Evolutionary conservation across 2,329 filamentous ascomycete species (phyloP), one percentile per base, ranked within the genome.

Genomic region (Colletotrichum horii): DNA sequence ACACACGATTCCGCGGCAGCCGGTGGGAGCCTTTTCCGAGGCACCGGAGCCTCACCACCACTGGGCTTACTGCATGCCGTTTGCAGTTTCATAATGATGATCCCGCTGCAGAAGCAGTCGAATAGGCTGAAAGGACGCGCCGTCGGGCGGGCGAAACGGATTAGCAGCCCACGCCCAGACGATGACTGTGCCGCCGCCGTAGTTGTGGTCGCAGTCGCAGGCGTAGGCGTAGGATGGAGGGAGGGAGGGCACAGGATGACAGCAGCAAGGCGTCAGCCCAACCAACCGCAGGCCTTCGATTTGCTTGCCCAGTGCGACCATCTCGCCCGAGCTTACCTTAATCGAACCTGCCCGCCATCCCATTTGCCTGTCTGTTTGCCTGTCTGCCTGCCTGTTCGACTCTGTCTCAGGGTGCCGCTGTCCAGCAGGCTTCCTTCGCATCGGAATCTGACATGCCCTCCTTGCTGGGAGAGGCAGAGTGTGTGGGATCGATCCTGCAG

Each of bases 321-420:
- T 36, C 71, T 74, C 60, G 66, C 71, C 43, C 58, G 58, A 65
- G 55, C 69, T 75, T 72, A 67, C 72, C 38, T 67, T 43, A 48
- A 72, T 56, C 55, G 61, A 71, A 48, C 68, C 48, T 55, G 68
- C 61, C 68, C 30, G 69, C 62, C 72, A 72, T 75, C 68, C 38
- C 72, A 71, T 71, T n/a, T 62, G 30, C 14, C 36, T n/a, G 66
- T 52, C 26, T 30, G 32, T 48, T 48, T 28, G 26, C n/a, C 0
- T 22, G 43, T 22, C 30, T 62, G n/a, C 15, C 34, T 61, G 66
- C 65, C 34, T 30, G 32, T 48, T 67, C 22, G 26, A 67, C 62
- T 26, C 43, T 19, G 56, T 38, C 28, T 61, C 58, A 26, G 16
- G 6, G 55, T 22, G 16, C 64, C 24, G 22, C 43, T n/a, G 69